These are phyloP conservation scores for Musa schizocarpa DNA, from an alignment of 176 grass and related monocot genomes.

Conservation along the genomic window DNA sequence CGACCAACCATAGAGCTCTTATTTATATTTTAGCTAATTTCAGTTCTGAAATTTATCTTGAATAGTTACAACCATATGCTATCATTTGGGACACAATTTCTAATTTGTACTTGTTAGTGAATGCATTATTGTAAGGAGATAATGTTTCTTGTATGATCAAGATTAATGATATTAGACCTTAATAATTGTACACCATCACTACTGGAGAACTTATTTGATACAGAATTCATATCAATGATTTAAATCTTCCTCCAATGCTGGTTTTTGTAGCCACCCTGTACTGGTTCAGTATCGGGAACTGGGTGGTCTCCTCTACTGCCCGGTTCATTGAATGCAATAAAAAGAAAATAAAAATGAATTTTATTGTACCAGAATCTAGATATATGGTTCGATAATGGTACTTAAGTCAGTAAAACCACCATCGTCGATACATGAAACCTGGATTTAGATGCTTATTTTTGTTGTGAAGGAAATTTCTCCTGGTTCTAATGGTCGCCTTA, in stretches of 20 bases:
- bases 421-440: too few species aligned
- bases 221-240: too few species aligned
- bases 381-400: too few species aligned
- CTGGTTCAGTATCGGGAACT: too few species aligned
- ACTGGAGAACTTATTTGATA: too few species aligned
- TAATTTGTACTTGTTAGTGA: not conserved
- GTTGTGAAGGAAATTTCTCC: constrained; percentile 80
- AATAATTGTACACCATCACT: not conserved
- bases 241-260: too few species aligned
- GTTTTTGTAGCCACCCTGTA: too few species aligned
- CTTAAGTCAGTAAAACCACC: too few species aligned
- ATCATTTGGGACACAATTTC: not conserved
- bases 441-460: not conserved
- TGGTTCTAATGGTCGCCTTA: constrained; percentile 69
- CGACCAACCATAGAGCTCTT: not conserved
- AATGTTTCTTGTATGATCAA: not conserved
- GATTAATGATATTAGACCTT: not conserved
- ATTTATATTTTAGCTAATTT: not conserved
- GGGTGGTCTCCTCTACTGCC: too few species aligned
- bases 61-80: not conserved
- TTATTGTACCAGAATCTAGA: too few species aligned
- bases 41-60: not conserved
- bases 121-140: not conserved
- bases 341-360: too few species aligned
- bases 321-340: too few species aligned